A percentile compares a stretch with the other conserved stretches of the same genome.
Conservation (phyloP, 2,329 filamentous ascomycete species). For the Colletotrichum tamarilloi region DNA sequence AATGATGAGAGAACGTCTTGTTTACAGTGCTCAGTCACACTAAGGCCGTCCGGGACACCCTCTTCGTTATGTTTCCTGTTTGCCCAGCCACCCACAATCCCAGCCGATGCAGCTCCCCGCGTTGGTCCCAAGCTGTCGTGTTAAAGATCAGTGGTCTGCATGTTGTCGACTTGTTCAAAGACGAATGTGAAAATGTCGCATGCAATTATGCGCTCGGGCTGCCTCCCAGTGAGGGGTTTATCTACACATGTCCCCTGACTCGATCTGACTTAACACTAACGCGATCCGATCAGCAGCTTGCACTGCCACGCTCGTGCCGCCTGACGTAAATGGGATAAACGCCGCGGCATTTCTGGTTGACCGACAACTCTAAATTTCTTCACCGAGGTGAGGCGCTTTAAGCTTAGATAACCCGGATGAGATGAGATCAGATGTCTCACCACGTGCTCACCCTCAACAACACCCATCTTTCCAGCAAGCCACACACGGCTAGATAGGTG, state of each 20-base stretch:
- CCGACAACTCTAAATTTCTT: conserved; percentile 18
- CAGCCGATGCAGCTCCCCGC: not conserved
- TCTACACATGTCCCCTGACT: conserved; percentile 17
- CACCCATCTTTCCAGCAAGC: not conserved
- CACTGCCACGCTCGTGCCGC: conserved; percentile 27
- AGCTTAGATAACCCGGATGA: not conserved
- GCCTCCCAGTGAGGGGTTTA: conserved; percentile 34
- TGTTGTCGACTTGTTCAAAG: not conserved
- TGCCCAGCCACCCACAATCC: not conserved
- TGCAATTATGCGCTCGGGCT: conserved; percentile 7
- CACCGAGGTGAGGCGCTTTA: conserved; percentile 1
- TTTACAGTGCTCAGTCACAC: not conserved
- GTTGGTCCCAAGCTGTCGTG: not conserved
- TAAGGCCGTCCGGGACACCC: not conserved
- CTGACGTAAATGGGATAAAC: conserved; percentile 7
- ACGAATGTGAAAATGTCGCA: not conserved
- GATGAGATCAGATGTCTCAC: not conserved
- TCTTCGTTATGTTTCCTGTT: not conserved
- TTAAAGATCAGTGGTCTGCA: not conserved
- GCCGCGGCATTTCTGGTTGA: conserved; percentile 5
- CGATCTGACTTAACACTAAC: conserved; percentile 17
- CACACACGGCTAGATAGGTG: not conserved
- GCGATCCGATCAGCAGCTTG: conserved; percentile 26
- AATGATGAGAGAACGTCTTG: not conserved
- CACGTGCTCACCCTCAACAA: not conserved